Evolutionary conservation across 768 basidiomycete genomes (phyloP).

Genomic region (Mycena rosella): DNA sequence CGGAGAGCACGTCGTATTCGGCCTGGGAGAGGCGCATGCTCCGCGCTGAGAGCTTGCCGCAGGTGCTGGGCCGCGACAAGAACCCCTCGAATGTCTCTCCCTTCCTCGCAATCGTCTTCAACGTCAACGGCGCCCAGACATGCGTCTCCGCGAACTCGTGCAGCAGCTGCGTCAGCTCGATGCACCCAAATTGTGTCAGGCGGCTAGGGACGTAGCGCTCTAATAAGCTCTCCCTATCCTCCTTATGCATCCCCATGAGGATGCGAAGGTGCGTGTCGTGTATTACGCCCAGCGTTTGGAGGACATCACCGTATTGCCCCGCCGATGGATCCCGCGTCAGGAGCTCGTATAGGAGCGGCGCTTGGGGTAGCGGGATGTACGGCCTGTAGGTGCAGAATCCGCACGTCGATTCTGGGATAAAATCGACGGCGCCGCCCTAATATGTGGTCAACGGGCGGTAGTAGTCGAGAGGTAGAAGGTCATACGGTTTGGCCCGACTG

Average conservation of each 20-base stretch:
- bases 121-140: background rate
- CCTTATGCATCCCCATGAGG: slow-evolving; percentile 3
- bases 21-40: slow-evolving; percentile 5
- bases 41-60: background rate
- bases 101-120: background rate
- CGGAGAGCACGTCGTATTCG: background rate
- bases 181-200: background rate
- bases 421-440: too few species aligned
- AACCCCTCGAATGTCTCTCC: background rate
- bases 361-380: background rate
- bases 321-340: background rate
- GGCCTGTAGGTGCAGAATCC: background rate
- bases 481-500: too few species aligned
- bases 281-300: background rate
- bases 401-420: too few species aligned
- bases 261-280: slow-evolving; percentile 8
- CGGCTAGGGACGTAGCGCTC: background rate
- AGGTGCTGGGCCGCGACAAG: background rate
- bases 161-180: background rate
- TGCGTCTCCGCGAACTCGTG: background rate
- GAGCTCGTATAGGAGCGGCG: background rate
- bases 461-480: too few species aligned
- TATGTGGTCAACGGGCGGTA: too few species aligned
- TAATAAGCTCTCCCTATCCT: background rate
- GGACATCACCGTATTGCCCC: background rate